A percentile compares a stretch with the other conserved stretches of the same genome.
Evolutionary conservation across 495 filamentous ascomycete genomes (phyloP).

Genomic region (Podospora fimiseda): DNA sequence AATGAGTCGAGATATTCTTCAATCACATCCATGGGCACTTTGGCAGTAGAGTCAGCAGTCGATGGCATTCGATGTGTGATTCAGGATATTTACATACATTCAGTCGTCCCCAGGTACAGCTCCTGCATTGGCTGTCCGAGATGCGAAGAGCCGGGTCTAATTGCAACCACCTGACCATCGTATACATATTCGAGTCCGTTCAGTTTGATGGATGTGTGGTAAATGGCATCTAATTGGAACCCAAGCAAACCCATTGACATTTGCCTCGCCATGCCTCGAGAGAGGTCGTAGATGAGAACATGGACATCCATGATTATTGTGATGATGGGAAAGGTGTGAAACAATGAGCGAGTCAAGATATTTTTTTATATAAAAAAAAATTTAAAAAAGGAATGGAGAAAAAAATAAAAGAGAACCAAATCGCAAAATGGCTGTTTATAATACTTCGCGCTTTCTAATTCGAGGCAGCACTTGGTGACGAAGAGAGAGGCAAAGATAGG

Average conservation of each 20-base stretch:
- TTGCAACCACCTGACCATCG: constrained; percentile 70
- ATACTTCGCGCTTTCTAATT: too few relatives aligned
- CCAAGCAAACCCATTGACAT: constrained; percentile 52
- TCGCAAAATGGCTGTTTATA: too few relatives aligned
- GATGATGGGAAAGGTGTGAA: background rate
- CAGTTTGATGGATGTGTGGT: constrained; percentile 84
- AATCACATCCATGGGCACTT: constrained; percentile 72
- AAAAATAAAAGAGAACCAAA: background rate
- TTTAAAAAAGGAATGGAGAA: background rate
- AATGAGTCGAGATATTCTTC: constrained; percentile 84
- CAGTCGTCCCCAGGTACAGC: constrained; percentile 65
- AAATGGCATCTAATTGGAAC: constrained; percentile 79
- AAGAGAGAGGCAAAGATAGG: background rate
- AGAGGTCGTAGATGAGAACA: constrained; percentile 92
- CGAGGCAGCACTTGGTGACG: constrained; percentile 21
- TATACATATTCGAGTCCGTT: constrained; percentile 53
- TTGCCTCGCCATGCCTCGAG: constrained; percentile 53
- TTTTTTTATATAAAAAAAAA: background rate
- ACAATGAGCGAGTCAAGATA: background rate
- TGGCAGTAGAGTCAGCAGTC: background rate
- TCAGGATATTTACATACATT: constrained; percentile 26
- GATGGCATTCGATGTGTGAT: background rate
- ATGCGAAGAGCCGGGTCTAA: constrained; percentile 71
- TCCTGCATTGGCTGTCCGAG: constrained; percentile 78
- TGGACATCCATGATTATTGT: constrained; percentile 69